phyloP scores from a whole-genome alignment of 2,329 filamentous ascomycete genomes.

The Colletotrichum sp. region DNA sequence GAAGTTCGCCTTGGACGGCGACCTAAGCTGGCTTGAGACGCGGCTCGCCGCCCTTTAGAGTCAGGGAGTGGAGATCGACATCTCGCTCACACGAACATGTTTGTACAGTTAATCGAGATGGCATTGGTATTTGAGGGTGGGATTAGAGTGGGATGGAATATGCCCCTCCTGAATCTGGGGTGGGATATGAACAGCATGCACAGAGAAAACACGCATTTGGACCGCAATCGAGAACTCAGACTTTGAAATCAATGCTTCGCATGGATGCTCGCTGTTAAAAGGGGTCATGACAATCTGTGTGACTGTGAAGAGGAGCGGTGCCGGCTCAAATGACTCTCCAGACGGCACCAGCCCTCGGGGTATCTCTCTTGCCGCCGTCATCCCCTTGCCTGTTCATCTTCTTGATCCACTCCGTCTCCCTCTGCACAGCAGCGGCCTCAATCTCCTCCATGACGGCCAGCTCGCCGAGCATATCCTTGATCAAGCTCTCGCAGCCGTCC shows the following conservation, averaged over 20 bases:
- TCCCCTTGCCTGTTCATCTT: slow-evolving; percentile 52
- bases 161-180: neutral
- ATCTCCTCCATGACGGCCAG: slow-evolving; percentile 66
- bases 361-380: slow-evolving; percentile 34
- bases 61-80: neutral
- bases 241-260: neutral
- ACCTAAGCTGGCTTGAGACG: neutral
- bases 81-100: neutral
- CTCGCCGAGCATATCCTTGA: slow-evolving; percentile 67
- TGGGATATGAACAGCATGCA: neutral
- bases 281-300: neutral
- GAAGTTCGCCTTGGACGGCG: slow-evolving; percentile 6
- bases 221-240: neutral
- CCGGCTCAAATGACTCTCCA: slow-evolving; percentile 41
- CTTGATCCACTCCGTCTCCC: slow-evolving; percentile 66
- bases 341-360: slow-evolving; percentile 49
- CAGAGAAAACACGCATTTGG: neutral
- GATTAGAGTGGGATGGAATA: neutral
- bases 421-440: slow-evolving; percentile 59
- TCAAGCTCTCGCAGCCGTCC: slow-evolving; percentile 50
- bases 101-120: neutral
- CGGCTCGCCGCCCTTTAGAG: neutral
- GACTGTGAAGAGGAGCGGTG: neutral
- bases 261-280: neutral
- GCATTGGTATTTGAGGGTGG: neutral